Evolutionary conservation across 176 grass and related monocot species (phyloP).

Genomic region (Zizania latifolia): DNA sequence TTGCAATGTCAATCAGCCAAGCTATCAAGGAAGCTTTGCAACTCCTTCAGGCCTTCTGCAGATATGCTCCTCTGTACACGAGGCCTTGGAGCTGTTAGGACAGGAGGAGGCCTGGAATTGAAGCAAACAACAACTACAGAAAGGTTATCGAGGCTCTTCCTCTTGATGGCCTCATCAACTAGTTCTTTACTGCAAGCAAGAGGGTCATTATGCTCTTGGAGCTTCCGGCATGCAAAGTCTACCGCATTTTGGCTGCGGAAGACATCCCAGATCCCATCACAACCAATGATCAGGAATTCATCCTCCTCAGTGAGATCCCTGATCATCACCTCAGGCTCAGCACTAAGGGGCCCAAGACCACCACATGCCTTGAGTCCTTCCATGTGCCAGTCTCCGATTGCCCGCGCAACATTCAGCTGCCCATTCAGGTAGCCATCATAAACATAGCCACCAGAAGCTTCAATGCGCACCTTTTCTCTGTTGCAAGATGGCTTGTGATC

Average conservation of each 20-base stretch:
- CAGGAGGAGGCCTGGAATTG: slow-evolving; percentile 58
- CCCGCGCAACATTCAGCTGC: slow-evolving; percentile 71
- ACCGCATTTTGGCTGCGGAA: slow-evolving; percentile 89
- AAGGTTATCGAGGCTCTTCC: slow-evolving; percentile 81
- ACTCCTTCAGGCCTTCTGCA: slow-evolving; percentile 72
- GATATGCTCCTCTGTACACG: slow-evolving; percentile 95
- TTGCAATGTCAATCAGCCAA: slow-evolving; percentile 64
- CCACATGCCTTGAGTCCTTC: slow-evolving; percentile 65
- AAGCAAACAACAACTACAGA: slow-evolving; percentile 81
- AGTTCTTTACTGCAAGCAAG: slow-evolving; percentile 69
- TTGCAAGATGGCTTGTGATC: slow-evolving; percentile 83
- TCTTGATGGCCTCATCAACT: slow-evolving; percentile 79
- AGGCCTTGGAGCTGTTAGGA: slow-evolving; percentile 54
- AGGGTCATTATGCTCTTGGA: slow-evolving; percentile 86
- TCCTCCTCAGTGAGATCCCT: slow-evolving; percentile 66
- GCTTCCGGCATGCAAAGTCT: slow-evolving; percentile 82
- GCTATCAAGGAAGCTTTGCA: slow-evolving; percentile 86
- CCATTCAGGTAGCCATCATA: slow-evolving; percentile 80
- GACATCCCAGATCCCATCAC: slow-evolving; percentile 96
- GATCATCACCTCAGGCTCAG: slow-evolving; percentile 72
- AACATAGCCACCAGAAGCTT: slow-evolving; percentile 73
- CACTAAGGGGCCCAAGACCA: slow-evolving; percentile 66
- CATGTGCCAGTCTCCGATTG: slow-evolving; percentile 92
- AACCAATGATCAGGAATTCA: slow-evolving; percentile 88
- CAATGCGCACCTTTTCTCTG: slow-evolving; percentile 62